Base-by-base conservation (phyloP, 441 rosid genomes). In the Arabidopsis hybrid region DNA sequence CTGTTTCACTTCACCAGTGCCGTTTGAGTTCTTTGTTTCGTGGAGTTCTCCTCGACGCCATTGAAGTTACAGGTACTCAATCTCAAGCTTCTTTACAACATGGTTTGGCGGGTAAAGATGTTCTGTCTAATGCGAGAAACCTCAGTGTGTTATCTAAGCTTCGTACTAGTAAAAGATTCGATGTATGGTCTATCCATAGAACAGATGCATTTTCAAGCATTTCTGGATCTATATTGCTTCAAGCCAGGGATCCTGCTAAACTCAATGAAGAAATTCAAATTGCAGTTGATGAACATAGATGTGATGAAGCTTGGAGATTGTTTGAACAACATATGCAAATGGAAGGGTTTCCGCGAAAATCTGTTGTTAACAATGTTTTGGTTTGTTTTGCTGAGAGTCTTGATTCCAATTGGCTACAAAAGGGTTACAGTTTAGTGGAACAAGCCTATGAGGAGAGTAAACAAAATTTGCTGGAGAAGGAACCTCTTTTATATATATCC, bases 281-380 rank as follows among this genome's bases (percentile, higher is more conserved):
- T 62, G 91, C 94, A 6, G 78, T 91, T 67, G 85, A 87, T 73
- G 88, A 82, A 71, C 56, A 21, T 45, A 85, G 85, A 53, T 80
- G 80, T 52, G 62, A 66, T 18, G 92, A 86, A 69, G 79, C 86
- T 16, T 92, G 97, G 97, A 85, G 79, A 75, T 67, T 90, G 63
- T 86, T 75, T 74, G 89, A 88, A 76, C 92, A 83, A 56, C 93
- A 92, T 55, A 77, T 86, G 90, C 89, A 81, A 43, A 90, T 90
- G 90, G 97, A 89, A 56, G 92, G 97, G 32, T 88, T 90, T 53
- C 99, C 99, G 1, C 78, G 87, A 53, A 94, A 88, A 79, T 86
- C 91, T 6, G 68, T 89, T 51, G 84, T 89, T 31, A 89, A 85
- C 80, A 83, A 82, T 76, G 83, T 90, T 71, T 60, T 94, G 58